Conservation (phyloP, 306 rosid species). For the Malus fusca region DNA sequence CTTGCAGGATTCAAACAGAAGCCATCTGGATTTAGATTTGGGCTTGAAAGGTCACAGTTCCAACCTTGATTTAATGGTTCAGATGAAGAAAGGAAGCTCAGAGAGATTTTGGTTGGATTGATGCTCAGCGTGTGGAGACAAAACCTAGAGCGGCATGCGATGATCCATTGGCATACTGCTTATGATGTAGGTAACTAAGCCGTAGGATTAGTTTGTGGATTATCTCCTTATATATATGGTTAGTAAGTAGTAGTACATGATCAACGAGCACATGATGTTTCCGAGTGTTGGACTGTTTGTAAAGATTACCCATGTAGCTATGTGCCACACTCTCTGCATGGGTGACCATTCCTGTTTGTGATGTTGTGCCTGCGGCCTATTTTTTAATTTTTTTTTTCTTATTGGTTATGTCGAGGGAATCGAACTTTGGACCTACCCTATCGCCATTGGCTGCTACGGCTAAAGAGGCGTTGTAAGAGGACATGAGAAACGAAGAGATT, state of each 20-base stretch:
- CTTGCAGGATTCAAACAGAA: slow-evolving; percentile 32
- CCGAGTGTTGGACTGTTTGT: not conserved
- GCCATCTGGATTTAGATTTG: slow-evolving; percentile 43
- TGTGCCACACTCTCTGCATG: not conserved
- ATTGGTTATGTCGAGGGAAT: too few species aligned
- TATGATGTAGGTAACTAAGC: slow-evolving; percentile 10
- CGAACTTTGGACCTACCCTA: too few species aligned
- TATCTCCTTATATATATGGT: not conserved
- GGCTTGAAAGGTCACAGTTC: slow-evolving; percentile 31
- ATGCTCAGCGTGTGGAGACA: not conserved
- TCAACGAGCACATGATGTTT: not conserved
- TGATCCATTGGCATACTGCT: not conserved
- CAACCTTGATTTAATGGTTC: slow-evolving; percentile 8
- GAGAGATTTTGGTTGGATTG: slow-evolving; percentile 25
- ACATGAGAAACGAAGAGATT: too few species aligned
- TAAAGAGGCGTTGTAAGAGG: too few species aligned
- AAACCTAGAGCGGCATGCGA: not conserved
- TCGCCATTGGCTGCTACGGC: too few species aligned
- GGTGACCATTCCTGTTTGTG: not conserved
- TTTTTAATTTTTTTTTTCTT: too few species aligned
- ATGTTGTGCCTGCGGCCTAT: too few species aligned
- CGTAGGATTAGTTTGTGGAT: slow-evolving; percentile 6
- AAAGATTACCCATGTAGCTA: not conserved
- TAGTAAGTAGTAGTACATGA: slow-evolving; percentile 3
- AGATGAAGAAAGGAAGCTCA: slow-evolving; percentile 12